Evolutionary conservation across 2,329 filamentous ascomycete species (phyloP), one percentile per base, ranked within the genome.

Genomic region (Beauveria sp.): DNA sequence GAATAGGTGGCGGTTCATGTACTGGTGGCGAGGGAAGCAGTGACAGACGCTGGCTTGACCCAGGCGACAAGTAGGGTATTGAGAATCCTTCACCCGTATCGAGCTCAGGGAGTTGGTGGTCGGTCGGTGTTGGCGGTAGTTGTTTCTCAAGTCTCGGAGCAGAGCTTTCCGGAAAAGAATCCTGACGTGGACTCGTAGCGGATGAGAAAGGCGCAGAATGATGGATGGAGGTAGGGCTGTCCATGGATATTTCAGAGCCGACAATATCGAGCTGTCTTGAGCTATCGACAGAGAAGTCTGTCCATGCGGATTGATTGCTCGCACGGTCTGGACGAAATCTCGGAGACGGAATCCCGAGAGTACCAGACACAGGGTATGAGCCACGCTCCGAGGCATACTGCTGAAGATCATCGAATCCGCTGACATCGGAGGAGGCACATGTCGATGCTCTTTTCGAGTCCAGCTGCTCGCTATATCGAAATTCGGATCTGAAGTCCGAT

Each of bases 291-390:
- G 83, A 84, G 63, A 82, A 80, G 67, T 86, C 83, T 28, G 83
- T 86, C 83, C 83, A 86, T n/a, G 77, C 75, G 1, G 83, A 84
- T 60, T 81, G 79, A 54, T 83, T 80, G 64, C 83, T 86, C 22
- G 74, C 71, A 43, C 83, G 76, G 63, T 84, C 69, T 75, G 63
- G 74, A 71, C 48, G 77, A 71, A 57, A 76, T 69, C 55, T 76
- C 67, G 66, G 77, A 70, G 55, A 76, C 14, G 82, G 83, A 16
- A 84, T 76, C 57, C 74, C 72, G 9, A 85, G 73, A 61, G 76
- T 76, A 16, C 78, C 74, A 22, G 76, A 75, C 51, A 77, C 76
- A 5, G 73, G 65, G 12, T 63, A 69, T 16, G 69, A 68, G 28
- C 69, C 71, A 52, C 65, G 68, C 8, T 70, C 69, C 50, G 69